A percentile compares a stretch with the other conserved stretches of the same genome.
Evolutionary conservation across 1,284 basidiomycete genomes (phyloP).

Genomic region (Apiotrichum laibachii): DNA sequence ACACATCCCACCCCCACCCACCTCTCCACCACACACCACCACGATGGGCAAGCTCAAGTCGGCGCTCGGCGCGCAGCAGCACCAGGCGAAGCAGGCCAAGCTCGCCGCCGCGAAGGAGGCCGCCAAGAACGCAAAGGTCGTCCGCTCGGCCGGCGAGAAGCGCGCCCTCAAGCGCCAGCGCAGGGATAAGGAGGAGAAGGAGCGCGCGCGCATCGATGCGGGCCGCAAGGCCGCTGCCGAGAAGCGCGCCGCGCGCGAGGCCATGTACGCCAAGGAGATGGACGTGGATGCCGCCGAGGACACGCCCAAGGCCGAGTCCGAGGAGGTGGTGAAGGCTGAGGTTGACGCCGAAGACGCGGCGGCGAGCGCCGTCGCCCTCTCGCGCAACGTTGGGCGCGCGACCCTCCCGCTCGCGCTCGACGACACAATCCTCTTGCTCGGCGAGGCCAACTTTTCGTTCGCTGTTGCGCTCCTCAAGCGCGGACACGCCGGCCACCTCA

Average conservation of each 20-base stretch:
- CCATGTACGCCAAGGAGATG: background rate
- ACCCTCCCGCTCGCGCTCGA: conserved; percentile 67
- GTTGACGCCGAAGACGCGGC: background rate
- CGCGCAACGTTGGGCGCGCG: conserved; percentile 1
- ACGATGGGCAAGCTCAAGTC: conserved; percentile 32
- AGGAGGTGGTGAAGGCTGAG: background rate
- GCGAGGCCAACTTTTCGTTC: conserved; percentile 96
- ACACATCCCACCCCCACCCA: background rate
- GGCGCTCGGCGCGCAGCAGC: conserved; percentile 31
- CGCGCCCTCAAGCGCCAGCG: conserved; percentile 28
- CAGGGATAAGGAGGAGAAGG: conserved; percentile 5
- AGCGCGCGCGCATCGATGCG: background rate
- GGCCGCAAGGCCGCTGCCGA: background rate
- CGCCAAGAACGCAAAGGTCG: conserved; percentile 13
- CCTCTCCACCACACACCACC: background rate
- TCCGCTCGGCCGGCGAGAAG: conserved; percentile 21
- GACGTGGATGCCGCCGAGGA: conserved; percentile 3
- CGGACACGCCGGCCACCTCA: conserved; percentile 63
- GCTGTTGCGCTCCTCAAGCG: conserved; percentile 65
- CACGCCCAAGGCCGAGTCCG: too few species aligned
- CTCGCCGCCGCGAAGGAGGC: conserved; percentile 11
- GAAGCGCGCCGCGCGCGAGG: background rate
- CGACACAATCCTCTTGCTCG: conserved; percentile 81
- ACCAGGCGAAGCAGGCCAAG: conserved; percentile 16
- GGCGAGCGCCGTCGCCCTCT: background rate